These are phyloP conservation scores for Pugionium cornutum DNA, from an alignment of 345 rosid genomes.

Conservation along the genomic window DNA sequence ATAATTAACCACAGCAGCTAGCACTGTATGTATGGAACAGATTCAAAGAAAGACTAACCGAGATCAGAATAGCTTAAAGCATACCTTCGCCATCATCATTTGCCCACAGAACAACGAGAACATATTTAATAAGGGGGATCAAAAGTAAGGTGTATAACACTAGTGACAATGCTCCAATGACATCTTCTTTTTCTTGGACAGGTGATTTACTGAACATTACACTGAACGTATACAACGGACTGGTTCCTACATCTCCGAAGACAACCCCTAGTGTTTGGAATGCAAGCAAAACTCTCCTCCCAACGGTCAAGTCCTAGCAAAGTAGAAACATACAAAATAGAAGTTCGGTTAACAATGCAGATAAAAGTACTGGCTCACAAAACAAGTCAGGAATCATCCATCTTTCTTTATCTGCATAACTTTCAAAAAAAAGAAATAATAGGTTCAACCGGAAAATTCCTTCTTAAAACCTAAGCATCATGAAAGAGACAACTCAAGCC, in stretches of 20 bases:
- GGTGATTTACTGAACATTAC: slow-evolving; percentile 94
- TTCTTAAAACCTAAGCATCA: neutral
- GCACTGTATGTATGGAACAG: neutral
- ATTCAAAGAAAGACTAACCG: slow-evolving; percentile 1
- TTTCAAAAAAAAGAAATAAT: neutral
- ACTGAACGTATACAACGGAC: slow-evolving; percentile 92
- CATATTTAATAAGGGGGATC: slow-evolving; percentile 89
- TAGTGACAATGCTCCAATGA: slow-evolving; percentile 90
- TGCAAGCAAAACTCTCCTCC: slow-evolving; percentile 79
- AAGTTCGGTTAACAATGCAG: slow-evolving; percentile 9
- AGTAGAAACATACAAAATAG: slow-evolving; percentile 22
- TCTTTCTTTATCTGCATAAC: slow-evolving; percentile 9
- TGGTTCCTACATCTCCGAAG: slow-evolving; percentile 98
- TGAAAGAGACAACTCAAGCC: neutral
- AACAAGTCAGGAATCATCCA: slow-evolving; percentile 11
- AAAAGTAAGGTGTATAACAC: slow-evolving; percentile 86
- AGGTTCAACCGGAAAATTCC: neutral
- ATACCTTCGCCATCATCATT: slow-evolving; percentile 99
- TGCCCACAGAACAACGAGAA: slow-evolving; percentile 95
- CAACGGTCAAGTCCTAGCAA: slow-evolving; percentile 68
- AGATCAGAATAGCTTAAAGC: slow-evolving; percentile 21
- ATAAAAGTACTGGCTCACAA: slow-evolving; percentile 6
- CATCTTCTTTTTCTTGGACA: slow-evolving; percentile 75
- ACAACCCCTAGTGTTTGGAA: slow-evolving; percentile 96
- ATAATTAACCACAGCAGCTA: slow-evolving; percentile 5